Evolutionary conservation across 345 rosid genomes (phyloP).

Genomic region (Citrus unshiu): DNA sequence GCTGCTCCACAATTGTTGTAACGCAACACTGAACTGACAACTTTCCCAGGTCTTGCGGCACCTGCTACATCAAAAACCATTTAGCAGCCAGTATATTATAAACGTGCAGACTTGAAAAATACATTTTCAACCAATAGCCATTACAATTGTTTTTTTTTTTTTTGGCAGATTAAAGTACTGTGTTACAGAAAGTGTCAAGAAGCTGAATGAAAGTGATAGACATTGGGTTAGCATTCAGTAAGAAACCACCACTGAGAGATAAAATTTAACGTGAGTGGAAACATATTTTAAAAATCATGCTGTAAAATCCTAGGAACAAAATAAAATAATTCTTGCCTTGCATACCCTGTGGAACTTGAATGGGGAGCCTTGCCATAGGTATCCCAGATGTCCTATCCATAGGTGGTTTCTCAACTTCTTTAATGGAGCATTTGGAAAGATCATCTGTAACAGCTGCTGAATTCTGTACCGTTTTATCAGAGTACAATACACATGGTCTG

Average conservation of each 20-base stretch:
- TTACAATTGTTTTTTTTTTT: not conserved
- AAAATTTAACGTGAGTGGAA: not conserved
- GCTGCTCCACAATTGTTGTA: conserved; percentile 79
- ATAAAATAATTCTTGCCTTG: conserved; percentile 38
- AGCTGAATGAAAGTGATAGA: no score
- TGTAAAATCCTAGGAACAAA: not conserved
- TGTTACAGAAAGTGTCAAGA: no score
- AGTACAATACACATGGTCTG: conserved; percentile 86
- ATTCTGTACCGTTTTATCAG: conserved; percentile 55
- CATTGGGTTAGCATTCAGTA: not conserved
- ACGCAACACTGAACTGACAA: conserved; percentile 76
- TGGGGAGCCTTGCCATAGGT: conserved; percentile 73
- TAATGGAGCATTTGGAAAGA: conserved; percentile 81
- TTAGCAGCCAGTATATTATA: not conserved
- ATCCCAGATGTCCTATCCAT: conserved; percentile 56
- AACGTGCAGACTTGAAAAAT: not conserved
- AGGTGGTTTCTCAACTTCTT: conserved; percentile 61
- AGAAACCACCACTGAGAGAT: not conserved
- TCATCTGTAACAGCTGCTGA: conserved; percentile 60
- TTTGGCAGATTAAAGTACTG: not conserved
- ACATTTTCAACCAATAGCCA: not conserved
- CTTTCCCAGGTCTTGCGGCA: conserved; percentile 81
- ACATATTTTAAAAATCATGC: not conserved
- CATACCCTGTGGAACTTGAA: conserved; percentile 70
- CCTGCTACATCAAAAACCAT: conserved; percentile 40